Base-by-base conservation (phyloP, 495 filamentous ascomycete species). In the Baudoinia panamericana region DNA sequence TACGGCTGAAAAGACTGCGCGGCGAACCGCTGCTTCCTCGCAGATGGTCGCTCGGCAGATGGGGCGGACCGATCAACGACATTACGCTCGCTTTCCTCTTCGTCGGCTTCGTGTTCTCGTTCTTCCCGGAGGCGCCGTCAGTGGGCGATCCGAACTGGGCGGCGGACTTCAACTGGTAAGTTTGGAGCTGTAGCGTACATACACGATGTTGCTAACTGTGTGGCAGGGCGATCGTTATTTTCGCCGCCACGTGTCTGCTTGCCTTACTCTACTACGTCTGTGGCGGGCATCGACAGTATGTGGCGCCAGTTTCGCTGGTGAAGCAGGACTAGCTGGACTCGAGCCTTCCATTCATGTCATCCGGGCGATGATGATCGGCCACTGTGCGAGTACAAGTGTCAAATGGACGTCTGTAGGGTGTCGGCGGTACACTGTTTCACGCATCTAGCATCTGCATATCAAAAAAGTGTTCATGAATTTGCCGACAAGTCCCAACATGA, bases 311-410 rank as follows among this genome's bases (percentile, higher is more conserved):
- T 24, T 45, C 6, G 55, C 53, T 48, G 42, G 57, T n/a, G 43
- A 56, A 30, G 56, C 64, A 18, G 36, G 44, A 41, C 53, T 44
- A 27, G n/a, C n/a, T n/a, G n/a, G n/a, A n/a, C n/a, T n/a, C n/a
- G n/a, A n/a, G n/a, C n/a, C n/a, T n/a, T n/a, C n/a, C n/a, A n/a
- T n/a, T n/a, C n/a, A n/a, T n/a, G n/a, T n/a, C n/a, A n/a, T n/a
- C n/a, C n/a, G n/a, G n/a, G n/a, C n/a, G n/a, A n/a, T n/a, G n/a
- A n/a, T n/a, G n/a, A n/a, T n/a, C n/a, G n/a, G n/a, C n/a, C n/a
- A n/a, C n/a, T n/a, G n/a, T n/a, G n/a, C n/a, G n/a, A n/a, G n/a
- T n/a, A n/a, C n/a, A n/a, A n/a, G n/a, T n/a, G n/a, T n/a, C n/a
- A n/a, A n/a, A n/a, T n/a, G n/a, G n/a, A n/a, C n/a, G n/a, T n/a